Evolutionary conservation across 129 eudicot species (phyloP).

Genomic region (Lactuca saligna): DNA sequence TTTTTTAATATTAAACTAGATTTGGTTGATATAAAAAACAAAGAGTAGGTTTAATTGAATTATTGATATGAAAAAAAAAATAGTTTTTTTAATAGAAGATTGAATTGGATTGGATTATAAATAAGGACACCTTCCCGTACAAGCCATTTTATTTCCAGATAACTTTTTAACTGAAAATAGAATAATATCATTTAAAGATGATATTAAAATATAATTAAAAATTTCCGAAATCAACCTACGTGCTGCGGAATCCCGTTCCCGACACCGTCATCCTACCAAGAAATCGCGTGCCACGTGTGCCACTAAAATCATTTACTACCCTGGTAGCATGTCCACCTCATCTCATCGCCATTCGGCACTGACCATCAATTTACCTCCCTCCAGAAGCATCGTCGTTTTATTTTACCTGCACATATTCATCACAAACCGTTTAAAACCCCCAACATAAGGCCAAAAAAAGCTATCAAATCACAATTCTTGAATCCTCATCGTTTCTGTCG

Average conservation of each 20-base stretch:
- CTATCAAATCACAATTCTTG: constrained; percentile 2
- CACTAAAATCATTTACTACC: constrained; percentile 5
- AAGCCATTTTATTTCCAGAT: no score
- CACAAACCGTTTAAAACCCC: not conserved
- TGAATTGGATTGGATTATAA: no score
- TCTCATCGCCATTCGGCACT: not conserved
- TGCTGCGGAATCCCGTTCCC: not conserved
- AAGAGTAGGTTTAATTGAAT: no score
- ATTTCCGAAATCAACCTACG: no score
- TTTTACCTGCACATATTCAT: constrained; percentile 18
- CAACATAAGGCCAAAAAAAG: not conserved
- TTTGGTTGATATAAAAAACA: no score
- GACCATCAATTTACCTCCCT: constrained; percentile 15
- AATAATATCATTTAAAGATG: no score
- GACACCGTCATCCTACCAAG: not conserved
- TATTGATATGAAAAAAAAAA: no score
- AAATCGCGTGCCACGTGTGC: constrained; percentile 18
- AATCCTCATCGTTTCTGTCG: not conserved
- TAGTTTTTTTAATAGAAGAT: no score
- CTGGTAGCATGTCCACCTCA: constrained; percentile 28
- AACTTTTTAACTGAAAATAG: no score
- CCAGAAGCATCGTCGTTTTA: constrained; percentile 33
- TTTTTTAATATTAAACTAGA: no score
- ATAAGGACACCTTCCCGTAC: no score
- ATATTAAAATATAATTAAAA: no score